Conservation (phyloP, 2,329 filamentous ascomycete genomes). For the Elsinoe arachidis region DNA sequence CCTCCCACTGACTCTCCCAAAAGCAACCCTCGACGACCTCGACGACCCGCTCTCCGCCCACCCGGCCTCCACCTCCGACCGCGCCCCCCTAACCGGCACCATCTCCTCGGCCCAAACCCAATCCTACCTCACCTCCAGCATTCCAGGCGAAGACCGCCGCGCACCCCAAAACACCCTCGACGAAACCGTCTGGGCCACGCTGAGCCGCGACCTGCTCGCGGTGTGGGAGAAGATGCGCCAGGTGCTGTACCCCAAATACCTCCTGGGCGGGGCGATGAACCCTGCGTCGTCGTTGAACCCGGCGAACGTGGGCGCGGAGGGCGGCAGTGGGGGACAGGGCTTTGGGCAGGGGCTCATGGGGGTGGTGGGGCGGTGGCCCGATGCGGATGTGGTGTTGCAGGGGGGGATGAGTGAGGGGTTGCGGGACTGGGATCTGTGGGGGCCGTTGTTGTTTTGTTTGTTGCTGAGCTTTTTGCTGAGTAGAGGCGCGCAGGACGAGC, state of each 20-base stretch:
- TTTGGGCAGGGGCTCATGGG: constrained; percentile 41
- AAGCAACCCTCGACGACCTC: constrained; percentile 83
- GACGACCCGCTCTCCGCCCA: constrained; percentile 66
- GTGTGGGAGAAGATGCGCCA: constrained; percentile 98
- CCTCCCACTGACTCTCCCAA: background rate
- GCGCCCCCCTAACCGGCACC: constrained; percentile 71
- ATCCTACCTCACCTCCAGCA: constrained; percentile 76
- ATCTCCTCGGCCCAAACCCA: constrained; percentile 57
- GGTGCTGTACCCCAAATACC: constrained; percentile 90
- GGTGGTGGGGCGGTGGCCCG: constrained; percentile 56
- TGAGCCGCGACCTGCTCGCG: constrained; percentile 80
- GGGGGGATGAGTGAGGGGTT: constrained; percentile 78
- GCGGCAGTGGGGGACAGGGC: constrained; percentile 43
- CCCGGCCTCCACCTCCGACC: constrained; percentile 50
- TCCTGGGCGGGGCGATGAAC: constrained; percentile 61
- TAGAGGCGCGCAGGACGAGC: constrained; percentile 66
- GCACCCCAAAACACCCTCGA: constrained; percentile 91
- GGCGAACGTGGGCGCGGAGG: constrained; percentile 47
- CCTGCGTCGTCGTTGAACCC: constrained; percentile 14
- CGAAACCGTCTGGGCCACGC: constrained; percentile 94
- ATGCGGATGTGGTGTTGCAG: constrained; percentile 57
- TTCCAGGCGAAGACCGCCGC: constrained; percentile 85
- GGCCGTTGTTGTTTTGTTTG: constrained; percentile 87
- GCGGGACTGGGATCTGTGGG: constrained; percentile 97
- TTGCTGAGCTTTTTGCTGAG: constrained; percentile 81